Conservation (phyloP, 2,329 filamentous ascomycete genomes). For the Nannizziopsis barbatae region DNA sequence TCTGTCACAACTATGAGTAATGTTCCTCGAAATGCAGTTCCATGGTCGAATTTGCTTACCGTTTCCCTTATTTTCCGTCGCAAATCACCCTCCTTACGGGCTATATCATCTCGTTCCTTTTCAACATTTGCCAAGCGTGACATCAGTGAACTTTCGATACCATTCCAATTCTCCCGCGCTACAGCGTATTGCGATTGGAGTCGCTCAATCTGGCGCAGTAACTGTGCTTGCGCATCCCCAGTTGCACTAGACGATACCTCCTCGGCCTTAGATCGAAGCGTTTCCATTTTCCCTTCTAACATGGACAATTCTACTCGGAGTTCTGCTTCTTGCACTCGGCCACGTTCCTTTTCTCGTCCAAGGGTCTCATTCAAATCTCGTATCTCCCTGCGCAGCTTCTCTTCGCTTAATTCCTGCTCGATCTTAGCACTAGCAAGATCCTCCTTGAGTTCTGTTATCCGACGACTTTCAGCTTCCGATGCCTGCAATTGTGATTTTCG, state of each 20-base stretch:
- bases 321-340: slow-evolving; percentile 59
- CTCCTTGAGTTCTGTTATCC: slow-evolving; percentile 46
- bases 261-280: slow-evolving; percentile 72
- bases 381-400: slow-evolving; percentile 55
- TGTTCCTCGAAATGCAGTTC: not conserved
- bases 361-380: slow-evolving; percentile 61
- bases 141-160: slow-evolving; percentile 77
- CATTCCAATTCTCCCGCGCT: slow-evolving; percentile 95
- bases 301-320: slow-evolving; percentile 64
- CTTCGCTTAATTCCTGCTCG: slow-evolving; percentile 64
- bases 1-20: slow-evolving; percentile 35
- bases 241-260: slow-evolving; percentile 74
- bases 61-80: slow-evolving; percentile 80
- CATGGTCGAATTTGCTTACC: slow-evolving; percentile 41
- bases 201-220: slow-evolving; percentile 87
- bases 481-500: slow-evolving; percentile 56
- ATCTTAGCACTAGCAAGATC: slow-evolving; percentile 55
- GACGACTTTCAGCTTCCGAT: slow-evolving; percentile 53
- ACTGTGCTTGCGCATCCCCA: slow-evolving; percentile 75
- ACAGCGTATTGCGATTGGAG: slow-evolving; percentile 90
- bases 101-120: slow-evolving; percentile 79
- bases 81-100: slow-evolving; percentile 72
- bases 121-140: slow-evolving; percentile 67
- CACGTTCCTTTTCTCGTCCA: slow-evolving; percentile 59
- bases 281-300: slow-evolving; percentile 81